phyloP scores from a whole-genome alignment of 371 early-diverging fungal species.

The Mortierella sp. region DNA sequence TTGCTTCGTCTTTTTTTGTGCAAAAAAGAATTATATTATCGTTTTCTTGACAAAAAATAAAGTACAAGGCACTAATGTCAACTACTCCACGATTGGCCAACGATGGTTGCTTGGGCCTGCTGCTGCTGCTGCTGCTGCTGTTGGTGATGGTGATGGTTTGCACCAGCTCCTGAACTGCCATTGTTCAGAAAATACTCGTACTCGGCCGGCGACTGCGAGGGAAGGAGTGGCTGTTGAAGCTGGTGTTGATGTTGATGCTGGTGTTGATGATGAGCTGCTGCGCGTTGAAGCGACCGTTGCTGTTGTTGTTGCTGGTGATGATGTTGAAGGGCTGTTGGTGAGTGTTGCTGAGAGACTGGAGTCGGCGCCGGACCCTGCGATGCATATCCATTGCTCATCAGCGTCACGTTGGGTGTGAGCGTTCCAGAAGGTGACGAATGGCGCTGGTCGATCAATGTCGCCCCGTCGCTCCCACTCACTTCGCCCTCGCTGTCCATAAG shows the following conservation, averaged over 20 bases:
- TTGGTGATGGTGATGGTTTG: background rate
- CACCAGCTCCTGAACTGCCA: background rate
- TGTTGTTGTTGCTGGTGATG: constrained; percentile 5
- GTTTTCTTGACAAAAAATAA: background rate
- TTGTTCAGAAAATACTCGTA: constrained; percentile 9
- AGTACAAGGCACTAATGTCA: background rate
- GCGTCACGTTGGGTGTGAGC: background rate
- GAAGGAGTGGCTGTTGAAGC: constrained; percentile 17
- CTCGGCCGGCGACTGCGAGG: constrained; percentile 25
- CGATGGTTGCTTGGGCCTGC: background rate
- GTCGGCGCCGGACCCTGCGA: constrained; percentile 1
- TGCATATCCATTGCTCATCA: constrained; percentile 14
- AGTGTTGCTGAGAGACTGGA: background rate
- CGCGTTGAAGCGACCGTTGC: constrained; percentile 4
- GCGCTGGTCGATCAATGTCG: background rate
- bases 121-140: background rate
- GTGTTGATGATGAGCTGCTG: background rate
- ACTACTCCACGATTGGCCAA: background rate
- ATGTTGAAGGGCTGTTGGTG: background rate
- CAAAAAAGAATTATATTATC: constrained; percentile 10
- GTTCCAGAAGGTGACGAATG: background rate
- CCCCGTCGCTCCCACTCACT: background rate
- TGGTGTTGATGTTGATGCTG: background rate
- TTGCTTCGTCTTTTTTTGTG: background rate
- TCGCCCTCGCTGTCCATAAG: constrained; percentile 12